These are phyloP conservation scores for Pichia sp. DNA, from an alignment of 1,139 yeast species.

Conservation along the genomic window DNA sequence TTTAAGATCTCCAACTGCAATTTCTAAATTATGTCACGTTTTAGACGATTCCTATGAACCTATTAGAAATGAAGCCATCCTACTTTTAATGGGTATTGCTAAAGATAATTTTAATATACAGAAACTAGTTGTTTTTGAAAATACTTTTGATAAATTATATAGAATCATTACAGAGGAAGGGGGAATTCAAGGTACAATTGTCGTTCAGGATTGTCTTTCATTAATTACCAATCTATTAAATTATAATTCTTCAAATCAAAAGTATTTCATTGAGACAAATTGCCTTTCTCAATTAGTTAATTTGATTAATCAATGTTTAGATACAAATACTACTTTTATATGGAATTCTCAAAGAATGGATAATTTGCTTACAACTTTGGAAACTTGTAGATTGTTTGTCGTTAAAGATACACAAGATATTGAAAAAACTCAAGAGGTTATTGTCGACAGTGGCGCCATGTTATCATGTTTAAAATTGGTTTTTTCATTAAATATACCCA, in stretches of 20 bases:
- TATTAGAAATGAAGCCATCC: conserved; percentile 80
- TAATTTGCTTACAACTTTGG: conserved; percentile 62
- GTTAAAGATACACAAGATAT: conserved; percentile 69
- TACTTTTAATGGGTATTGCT: conserved; percentile 76
- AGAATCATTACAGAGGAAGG: conserved; percentile 80
- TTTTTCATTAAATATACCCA: conserved; percentile 59
- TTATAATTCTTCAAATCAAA: conserved; percentile 88
- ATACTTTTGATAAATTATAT: conserved; percentile 78
- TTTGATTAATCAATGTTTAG: conserved; percentile 56
- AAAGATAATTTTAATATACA: conserved; percentile 83
- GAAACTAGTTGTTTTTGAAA: conserved; percentile 90
- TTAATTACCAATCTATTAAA: conserved; percentile 65
- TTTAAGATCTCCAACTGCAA: conserved; percentile 68
- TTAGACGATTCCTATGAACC: conserved; percentile 77
- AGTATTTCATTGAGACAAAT: conserved; percentile 78
- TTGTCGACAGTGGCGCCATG: conserved; percentile 60
- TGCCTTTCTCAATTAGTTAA: conserved; percentile 61
- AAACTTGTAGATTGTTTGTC: conserved; percentile 68
- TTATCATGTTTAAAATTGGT: conserved; percentile 62
- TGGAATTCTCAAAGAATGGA: conserved; percentile 73
- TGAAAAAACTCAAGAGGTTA: conserved; percentile 50
- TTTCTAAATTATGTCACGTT: conserved; percentile 65
- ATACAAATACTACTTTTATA: conserved; percentile 37
- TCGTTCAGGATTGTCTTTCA: conserved; percentile 84
- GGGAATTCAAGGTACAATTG: conserved; percentile 82